Conservation (phyloP, 164 flowering plant genomes). For the Dillenia turbinata region DNA sequence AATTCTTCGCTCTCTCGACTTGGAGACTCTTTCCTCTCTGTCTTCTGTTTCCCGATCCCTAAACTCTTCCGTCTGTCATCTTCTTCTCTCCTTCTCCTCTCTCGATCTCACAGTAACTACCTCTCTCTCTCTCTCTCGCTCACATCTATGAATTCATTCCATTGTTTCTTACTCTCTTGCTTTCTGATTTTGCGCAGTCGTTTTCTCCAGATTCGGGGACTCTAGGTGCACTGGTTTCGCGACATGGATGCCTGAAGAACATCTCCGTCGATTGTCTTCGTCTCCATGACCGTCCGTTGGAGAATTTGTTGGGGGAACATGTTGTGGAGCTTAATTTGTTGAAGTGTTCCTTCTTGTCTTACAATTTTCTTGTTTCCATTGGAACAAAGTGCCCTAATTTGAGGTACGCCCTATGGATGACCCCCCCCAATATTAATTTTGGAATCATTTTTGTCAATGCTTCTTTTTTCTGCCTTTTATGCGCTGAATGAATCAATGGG, state of each 20-base stretch:
- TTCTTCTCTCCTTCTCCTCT: slow-evolving; percentile 22
- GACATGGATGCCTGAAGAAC: slow-evolving; percentile 18
- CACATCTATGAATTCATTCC: neutral
- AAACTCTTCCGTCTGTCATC: slow-evolving; percentile 19
- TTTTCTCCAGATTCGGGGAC: slow-evolving; percentile 25
- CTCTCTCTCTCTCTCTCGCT: neutral
- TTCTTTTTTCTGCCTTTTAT: no score
- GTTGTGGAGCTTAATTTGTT: slow-evolving; percentile 30
- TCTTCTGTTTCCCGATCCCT: slow-evolving; percentile 28
- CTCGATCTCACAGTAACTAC: slow-evolving; percentile 34
- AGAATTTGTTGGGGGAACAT: slow-evolving; percentile 15
- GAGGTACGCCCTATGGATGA: slow-evolving; percentile 16
- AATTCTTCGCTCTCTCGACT: slow-evolving; percentile 31
- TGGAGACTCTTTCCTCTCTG: slow-evolving; percentile 29
- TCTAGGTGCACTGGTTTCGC: slow-evolving; percentile 15
- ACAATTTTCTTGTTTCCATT: slow-evolving; percentile 20
- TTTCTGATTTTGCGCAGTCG: slow-evolving; percentile 16
- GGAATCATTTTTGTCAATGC: no score
- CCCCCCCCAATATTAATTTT: no score
- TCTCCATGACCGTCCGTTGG: slow-evolving; percentile 20
- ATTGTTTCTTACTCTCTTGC: neutral
- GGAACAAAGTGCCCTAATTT: slow-evolving; percentile 32
- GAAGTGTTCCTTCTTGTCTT: slow-evolving; percentile 24
- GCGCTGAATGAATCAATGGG: no score
- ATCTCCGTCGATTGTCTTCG: slow-evolving; percentile 41